These are phyloP conservation scores for Amborella trichopoda DNA, from an alignment of 164 flowering plant genomes.

Conservation along the genomic window DNA sequence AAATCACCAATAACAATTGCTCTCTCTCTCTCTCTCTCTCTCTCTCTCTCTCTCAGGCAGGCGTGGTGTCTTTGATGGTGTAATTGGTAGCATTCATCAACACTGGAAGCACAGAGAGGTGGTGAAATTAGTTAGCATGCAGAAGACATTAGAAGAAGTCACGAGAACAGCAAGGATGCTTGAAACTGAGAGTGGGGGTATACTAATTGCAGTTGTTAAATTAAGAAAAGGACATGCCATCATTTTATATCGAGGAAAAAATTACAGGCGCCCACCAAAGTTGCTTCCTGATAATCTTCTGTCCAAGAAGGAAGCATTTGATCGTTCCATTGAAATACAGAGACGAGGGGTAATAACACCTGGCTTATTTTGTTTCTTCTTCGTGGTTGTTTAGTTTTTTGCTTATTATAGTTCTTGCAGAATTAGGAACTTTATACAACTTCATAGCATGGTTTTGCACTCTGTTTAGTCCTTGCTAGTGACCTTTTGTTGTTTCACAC, in stretches of 20 bases:
- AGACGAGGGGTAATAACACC: slow-evolving; percentile 65
- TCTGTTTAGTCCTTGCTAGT: too few relatives aligned
- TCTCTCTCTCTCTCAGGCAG: slow-evolving; percentile 64
- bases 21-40: too few relatives aligned
- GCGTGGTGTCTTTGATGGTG: slow-evolving; percentile 89
- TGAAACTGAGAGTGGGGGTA: slow-evolving; percentile 73
- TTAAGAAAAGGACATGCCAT: slow-evolving; percentile 77
- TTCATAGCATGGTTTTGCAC: too few relatives aligned
- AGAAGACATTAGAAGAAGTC: slow-evolving; percentile 34
- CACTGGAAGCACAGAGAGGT: slow-evolving; percentile 97
- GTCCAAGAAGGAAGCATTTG: slow-evolving; percentile 55
- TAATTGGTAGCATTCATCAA: slow-evolving; percentile 74
- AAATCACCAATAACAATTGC: too few relatives aligned
- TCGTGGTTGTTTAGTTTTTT: background rate
- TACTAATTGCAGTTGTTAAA: slow-evolving; percentile 57
- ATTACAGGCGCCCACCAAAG: slow-evolving; percentile 59
- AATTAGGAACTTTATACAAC: background rate
- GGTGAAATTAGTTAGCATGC: slow-evolving; percentile 77
- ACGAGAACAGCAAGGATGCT: slow-evolving; percentile 46
- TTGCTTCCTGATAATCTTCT: slow-evolving; percentile 33
- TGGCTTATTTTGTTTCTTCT: slow-evolving; percentile 2
- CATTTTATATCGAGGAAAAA: slow-evolving; percentile 81
- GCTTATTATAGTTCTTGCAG: background rate
- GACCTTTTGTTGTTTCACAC: too few relatives aligned
- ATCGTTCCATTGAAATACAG: slow-evolving; percentile 69